Conservation (phyloP, 176 grass and related monocot species). For the Zea luxurians region DNA sequence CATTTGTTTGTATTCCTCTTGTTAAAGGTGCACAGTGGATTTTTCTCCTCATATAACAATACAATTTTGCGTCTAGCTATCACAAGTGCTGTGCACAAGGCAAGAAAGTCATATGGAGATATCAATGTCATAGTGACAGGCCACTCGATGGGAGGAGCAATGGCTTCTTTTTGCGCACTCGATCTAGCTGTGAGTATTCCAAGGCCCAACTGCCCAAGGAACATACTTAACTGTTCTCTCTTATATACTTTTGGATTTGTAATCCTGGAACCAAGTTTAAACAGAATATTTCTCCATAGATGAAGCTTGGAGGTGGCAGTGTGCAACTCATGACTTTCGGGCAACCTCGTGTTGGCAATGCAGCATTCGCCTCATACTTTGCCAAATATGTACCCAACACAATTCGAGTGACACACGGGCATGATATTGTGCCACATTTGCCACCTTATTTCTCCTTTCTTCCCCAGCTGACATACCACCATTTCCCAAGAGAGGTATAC, state of each 20-base stretch:
- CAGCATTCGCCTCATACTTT: constrained; percentile 58
- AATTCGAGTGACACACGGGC: constrained; percentile 55
- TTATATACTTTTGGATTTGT: background rate
- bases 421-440: constrained; percentile 72
- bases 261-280: constrained; percentile 8
- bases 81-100: constrained; percentile 39
- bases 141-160: constrained; percentile 55
- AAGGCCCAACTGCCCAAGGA: background rate
- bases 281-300: constrained; percentile 35
- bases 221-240: too few species aligned
- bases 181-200: constrained; percentile 42
- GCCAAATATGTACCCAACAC: constrained; percentile 54
- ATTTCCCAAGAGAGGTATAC: constrained; percentile 56
- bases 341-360: constrained; percentile 71
- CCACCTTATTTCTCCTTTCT: constrained; percentile 72
- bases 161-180: constrained; percentile 50
- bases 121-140: constrained; percentile 46
- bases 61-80: constrained; percentile 49
- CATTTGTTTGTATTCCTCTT: constrained; percentile 22
- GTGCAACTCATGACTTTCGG: constrained; percentile 66
- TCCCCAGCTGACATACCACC: constrained; percentile 51
- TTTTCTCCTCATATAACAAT: constrained; percentile 51
- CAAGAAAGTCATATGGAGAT: constrained; percentile 33
- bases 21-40: constrained; percentile 50
- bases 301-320: constrained; percentile 45